These are phyloP conservation scores for Globisporangium radiosum DNA, from an alignment of 352 stramenopile species.

Conservation along the genomic window DNA sequence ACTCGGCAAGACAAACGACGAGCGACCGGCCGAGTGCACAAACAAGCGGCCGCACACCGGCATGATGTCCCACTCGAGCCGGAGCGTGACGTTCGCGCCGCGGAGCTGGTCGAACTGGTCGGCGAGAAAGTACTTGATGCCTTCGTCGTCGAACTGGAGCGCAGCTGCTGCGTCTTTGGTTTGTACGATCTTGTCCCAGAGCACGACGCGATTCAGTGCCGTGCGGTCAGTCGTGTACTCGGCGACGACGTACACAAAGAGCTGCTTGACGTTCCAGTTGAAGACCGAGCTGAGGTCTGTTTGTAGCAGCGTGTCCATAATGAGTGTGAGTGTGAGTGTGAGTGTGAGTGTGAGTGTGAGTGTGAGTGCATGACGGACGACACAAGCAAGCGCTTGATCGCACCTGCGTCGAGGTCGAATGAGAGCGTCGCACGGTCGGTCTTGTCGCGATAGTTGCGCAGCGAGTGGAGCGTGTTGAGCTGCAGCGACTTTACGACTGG, in stretches of 20 bases:
- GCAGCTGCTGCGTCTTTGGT: conserved; percentile 39
- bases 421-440: conserved; percentile 75
- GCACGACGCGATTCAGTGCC: conserved; percentile 67
- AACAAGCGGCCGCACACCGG: conserved; percentile 76
- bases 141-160: conserved; percentile 55
- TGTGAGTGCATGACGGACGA: too few relatives aligned
- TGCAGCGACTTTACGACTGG: conserved; percentile 57
- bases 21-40: conserved; percentile 41
- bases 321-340: too few relatives aligned
- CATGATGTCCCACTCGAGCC: conserved; percentile 85
- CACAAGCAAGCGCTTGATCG: background rate
- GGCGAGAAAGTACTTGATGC: conserved; percentile 79
- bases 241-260: conserved; percentile 85
- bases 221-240: conserved; percentile 72
- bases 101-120: conserved; percentile 76
- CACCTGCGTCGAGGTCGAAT: conserved; percentile 77
- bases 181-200: conserved; percentile 83
- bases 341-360: too few relatives aligned
- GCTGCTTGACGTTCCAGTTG: conserved; percentile 89
- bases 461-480: conserved; percentile 65
- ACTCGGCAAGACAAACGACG: conserved; percentile 52
- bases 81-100: conserved; percentile 69
- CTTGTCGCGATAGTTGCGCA: conserved; percentile 79
- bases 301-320: too few relatives aligned
- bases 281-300: conserved; percentile 80